Conservation (phyloP, 2,329 filamentous ascomycete species). For the Phoma herbarum region DNA sequence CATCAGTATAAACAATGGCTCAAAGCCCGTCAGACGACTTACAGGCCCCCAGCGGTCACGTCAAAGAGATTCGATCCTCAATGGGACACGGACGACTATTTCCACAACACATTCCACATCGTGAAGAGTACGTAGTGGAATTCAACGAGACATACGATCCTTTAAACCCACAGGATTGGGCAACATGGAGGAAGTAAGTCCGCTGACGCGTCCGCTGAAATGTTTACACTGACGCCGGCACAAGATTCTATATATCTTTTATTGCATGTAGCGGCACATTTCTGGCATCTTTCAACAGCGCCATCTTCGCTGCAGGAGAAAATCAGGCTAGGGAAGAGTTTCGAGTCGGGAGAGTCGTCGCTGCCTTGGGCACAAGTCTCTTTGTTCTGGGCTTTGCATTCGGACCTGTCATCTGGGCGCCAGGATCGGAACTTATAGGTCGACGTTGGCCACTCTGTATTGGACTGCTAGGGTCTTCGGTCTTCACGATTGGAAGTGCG, state of each 20-base stretch:
- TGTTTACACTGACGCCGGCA: not conserved
- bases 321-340: slow-evolving; percentile 65
- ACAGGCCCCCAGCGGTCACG: not conserved
- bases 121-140: not conserved
- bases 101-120: not conserved
- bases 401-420: slow-evolving; percentile 72
- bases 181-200: not conserved
- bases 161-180: slow-evolving; percentile 7
- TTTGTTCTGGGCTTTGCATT: slow-evolving; percentile 70
- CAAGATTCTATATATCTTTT: not conserved
- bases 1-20: not conserved
- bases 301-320: slow-evolving; percentile 69
- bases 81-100: not conserved
- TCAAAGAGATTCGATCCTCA: not conserved
- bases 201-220: not conserved
- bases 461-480: slow-evolving; percentile 52
- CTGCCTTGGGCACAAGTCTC: slow-evolving; percentile 70
- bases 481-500: slow-evolving; percentile 56
- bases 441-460: slow-evolving; percentile 56
- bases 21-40: not conserved
- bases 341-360: slow-evolving; percentile 60
- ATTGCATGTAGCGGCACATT: slow-evolving; percentile 7
- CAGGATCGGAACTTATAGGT: slow-evolving; percentile 57
- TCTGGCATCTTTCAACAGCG: slow-evolving; percentile 67
- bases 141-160: slow-evolving; percentile 2